phyloP scores from a whole-genome alignment of 106 monocot genomes.

The Hemerocallis citrina region DNA sequence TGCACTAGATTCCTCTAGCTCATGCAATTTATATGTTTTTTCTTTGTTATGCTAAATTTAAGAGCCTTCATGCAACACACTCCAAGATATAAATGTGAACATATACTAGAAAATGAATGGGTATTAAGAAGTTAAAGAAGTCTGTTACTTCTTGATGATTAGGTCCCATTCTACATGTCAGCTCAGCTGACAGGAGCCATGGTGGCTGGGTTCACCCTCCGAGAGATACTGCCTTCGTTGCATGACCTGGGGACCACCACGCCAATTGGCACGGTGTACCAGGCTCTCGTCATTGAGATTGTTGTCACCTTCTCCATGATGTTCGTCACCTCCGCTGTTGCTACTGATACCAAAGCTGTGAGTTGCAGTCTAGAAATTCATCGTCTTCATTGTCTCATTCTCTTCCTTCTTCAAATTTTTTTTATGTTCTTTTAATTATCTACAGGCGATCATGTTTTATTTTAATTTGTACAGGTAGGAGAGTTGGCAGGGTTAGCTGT shows the following conservation, averaged over 20 bases:
- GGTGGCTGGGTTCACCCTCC: conserved; percentile 27
- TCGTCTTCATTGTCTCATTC: not conserved
- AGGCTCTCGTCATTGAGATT: conserved; percentile 45
- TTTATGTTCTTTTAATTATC: not conserved
- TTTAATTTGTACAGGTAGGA: conserved; percentile 37
- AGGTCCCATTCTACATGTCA: conserved; percentile 60
- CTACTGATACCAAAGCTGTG: conserved; percentile 63
- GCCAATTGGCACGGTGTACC: conserved; percentile 22
- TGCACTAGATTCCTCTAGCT: no score
- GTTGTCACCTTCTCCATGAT: conserved; percentile 65
- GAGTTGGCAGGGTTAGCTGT: conserved; percentile 69
- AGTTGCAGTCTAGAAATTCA: no score
- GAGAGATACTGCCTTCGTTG: conserved; percentile 30
- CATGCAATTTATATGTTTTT: no score
- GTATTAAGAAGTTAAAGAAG: no score
- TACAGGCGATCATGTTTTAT: conserved; percentile 4
- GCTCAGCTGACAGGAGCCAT: conserved; percentile 51
- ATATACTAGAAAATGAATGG: no score
- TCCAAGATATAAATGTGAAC: no score
- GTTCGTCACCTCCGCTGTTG: conserved; percentile 65
- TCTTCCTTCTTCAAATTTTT: no score
- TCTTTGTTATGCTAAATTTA: no score
- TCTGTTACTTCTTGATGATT: no score
- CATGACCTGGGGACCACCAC: conserved; percentile 35
- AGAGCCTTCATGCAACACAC: no score